These are phyloP conservation scores for Xerocomellus chrysenteron DNA, from an alignment of 768 basidiomycete species.

Conservation along the genomic window DNA sequence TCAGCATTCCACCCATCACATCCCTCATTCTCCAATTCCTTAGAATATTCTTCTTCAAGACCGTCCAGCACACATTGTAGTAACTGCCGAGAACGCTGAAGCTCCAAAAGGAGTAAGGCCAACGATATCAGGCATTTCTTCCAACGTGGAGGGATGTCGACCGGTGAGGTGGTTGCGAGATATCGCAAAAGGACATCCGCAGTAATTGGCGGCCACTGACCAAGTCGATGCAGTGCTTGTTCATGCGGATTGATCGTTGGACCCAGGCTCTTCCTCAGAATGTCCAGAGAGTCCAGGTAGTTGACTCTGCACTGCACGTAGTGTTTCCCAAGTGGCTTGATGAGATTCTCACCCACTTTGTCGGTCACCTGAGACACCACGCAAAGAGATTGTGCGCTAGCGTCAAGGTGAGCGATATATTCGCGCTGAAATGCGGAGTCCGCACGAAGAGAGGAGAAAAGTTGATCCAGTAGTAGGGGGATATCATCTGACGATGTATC, in stretches of 20 bases:
- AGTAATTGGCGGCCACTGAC: background rate
- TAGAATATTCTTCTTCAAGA: background rate
- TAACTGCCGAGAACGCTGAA: background rate
- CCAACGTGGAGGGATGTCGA: background rate
- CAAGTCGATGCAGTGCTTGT: background rate
- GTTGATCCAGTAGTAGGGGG: background rate
- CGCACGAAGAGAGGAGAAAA: background rate
- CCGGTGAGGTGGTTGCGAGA: background rate
- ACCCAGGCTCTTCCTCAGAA: background rate
- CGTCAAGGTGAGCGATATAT: background rate
- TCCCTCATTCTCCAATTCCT: background rate
- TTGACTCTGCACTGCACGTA: background rate
- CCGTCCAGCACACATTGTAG: background rate
- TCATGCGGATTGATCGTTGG: conserved; percentile 7
- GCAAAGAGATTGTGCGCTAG: background rate
- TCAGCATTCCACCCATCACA: background rate
- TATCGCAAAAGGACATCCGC: background rate
- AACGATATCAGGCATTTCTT: background rate
- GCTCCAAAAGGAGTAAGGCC: background rate
- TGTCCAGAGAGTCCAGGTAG: background rate
- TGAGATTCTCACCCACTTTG: background rate
- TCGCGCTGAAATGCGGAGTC: background rate
- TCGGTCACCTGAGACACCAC: background rate
- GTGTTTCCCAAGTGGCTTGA: background rate
- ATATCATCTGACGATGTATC: background rate